Conservation (phyloP, 768 basidiomycete genomes). For the Lactarius hatsudake region DNA sequence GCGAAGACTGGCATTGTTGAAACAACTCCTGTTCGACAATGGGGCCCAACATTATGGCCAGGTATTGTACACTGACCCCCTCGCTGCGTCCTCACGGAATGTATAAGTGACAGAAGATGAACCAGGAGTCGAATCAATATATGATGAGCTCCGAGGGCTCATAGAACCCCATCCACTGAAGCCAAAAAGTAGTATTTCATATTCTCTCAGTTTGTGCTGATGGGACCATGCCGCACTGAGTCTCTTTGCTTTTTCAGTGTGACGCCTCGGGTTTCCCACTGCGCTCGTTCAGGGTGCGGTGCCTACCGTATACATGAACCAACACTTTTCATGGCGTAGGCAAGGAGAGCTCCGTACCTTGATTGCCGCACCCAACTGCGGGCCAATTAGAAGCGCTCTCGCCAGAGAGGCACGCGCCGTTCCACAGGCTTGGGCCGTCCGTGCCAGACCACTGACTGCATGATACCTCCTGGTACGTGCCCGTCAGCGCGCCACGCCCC, state of each 20-base stretch:
- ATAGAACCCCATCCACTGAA: too few species aligned
- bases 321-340: neutral
- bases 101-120: slow-evolving; percentile 27
- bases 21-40: slow-evolving; percentile 15
- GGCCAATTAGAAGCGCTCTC: slow-evolving; percentile 54
- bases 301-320: neutral
- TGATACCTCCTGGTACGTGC: slow-evolving; percentile 52
- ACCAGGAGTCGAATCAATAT: slow-evolving; percentile 23
- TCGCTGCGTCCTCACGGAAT: neutral
- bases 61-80: too few species aligned
- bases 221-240: neutral
- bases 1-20: slow-evolving; percentile 26
- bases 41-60: neutral
- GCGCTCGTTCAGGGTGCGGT: slow-evolving; percentile 11
- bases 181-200: neutral
- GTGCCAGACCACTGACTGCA: slow-evolving; percentile 57
- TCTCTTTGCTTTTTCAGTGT: neutral
- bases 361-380: slow-evolving; percentile 49
- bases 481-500: slow-evolving; percentile 51
- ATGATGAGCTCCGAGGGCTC: slow-evolving; percentile 8
- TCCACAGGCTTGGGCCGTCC: slow-evolving; percentile 46
- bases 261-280: neutral
- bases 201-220: neutral
- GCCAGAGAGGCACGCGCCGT: slow-evolving; percentile 50
- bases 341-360: slow-evolving; percentile 37